Base-by-base conservation (phyloP, 768 basidiomycete species). In the Tephrocybe sp. region DNA sequence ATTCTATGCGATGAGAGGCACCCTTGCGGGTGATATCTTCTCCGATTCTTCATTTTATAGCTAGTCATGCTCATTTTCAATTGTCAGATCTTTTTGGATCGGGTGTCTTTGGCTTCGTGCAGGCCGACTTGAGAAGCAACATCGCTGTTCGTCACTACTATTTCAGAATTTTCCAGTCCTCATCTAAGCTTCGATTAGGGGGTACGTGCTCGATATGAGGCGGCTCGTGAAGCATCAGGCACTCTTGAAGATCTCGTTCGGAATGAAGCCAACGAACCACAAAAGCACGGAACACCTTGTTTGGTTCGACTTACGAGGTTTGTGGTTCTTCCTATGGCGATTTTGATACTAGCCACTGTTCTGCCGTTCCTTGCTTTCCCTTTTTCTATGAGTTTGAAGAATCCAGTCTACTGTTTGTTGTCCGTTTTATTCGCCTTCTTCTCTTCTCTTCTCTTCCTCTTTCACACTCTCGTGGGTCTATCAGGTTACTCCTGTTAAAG, bases 41-140 rank as follows among this genome's bases (percentile, higher is more conserved):
- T 5, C 19, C 3, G 9, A 27, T 26, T 0, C 16, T 31, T n/a
- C 9, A 15, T 21, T n/a, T 24, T 34, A 7, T 11, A 18, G 32
- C 19, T 11, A 32, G 9, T 5, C 0, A 34, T 25, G 30, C 13
- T 30, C 27, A 31, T 37, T 46, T 13, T 30, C 44, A 12, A 30
- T 16, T 25, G 47, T 26, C 19, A 87, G 87, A 88, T 67, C 71
- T 89, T 18, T 68, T 89, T 27, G 86, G 86, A 19, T 77, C 78
- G 52, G 79, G 78, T 1, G 75, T 89, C 32, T 89, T 90, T 67
- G 79, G 77, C 36, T 90, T 89, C 60, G 80, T 89, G 5, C 87
- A 89, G 64, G 69, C 74, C 28, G 87, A 90, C 65, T 73, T 90
- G 54, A 73, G 77, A 62, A 77, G 69, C 54, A 89, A 90, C 63